Conservation (phyloP, 305 asterid genomes). For the Nicotiana rustica region DNA sequence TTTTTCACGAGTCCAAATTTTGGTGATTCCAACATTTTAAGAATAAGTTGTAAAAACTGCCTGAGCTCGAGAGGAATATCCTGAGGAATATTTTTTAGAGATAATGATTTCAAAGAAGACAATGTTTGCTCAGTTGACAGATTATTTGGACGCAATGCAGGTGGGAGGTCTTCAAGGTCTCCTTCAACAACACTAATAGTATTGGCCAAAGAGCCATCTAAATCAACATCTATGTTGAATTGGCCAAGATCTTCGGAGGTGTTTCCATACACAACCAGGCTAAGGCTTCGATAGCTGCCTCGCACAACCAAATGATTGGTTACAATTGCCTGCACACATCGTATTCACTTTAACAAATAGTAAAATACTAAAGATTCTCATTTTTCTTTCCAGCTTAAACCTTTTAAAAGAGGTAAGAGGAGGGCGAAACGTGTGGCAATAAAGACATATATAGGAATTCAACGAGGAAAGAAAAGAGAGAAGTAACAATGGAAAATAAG, state of each 20-base stretch:
- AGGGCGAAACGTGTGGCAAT: conserved; percentile 14
- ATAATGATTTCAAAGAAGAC: conserved; percentile 66
- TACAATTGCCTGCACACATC: conserved; percentile 70
- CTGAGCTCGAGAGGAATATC: conserved; percentile 72
- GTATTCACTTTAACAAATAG: conserved; percentile 37
- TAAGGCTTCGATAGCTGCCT: conserved; percentile 96
- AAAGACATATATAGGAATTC: background rate
- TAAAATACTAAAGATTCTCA: background rate
- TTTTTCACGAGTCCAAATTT: conserved; percentile 60
- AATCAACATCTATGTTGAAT: conserved; percentile 90
- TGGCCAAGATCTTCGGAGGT: conserved; percentile 97
- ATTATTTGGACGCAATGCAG: conserved; percentile 76
- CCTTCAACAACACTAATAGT: conserved; percentile 81
- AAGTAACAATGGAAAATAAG: background rate
- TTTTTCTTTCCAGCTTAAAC: background rate
- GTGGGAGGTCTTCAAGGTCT: conserved; percentile 90
- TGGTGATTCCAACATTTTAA: conserved; percentile 62
- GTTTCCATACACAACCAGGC: conserved; percentile 96
- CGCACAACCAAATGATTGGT: conserved; percentile 95
- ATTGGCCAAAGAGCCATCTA: conserved; percentile 82
- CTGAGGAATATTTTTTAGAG: conserved; percentile 50
- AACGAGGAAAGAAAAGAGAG: background rate
- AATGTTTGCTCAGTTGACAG: conserved; percentile 70
- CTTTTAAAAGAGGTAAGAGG: background rate
- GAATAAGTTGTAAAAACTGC: conserved; percentile 60